Evolutionary conservation across 768 basidiomycete genomes (phyloP).

Genomic region (Lyophyllum decastes): DNA sequence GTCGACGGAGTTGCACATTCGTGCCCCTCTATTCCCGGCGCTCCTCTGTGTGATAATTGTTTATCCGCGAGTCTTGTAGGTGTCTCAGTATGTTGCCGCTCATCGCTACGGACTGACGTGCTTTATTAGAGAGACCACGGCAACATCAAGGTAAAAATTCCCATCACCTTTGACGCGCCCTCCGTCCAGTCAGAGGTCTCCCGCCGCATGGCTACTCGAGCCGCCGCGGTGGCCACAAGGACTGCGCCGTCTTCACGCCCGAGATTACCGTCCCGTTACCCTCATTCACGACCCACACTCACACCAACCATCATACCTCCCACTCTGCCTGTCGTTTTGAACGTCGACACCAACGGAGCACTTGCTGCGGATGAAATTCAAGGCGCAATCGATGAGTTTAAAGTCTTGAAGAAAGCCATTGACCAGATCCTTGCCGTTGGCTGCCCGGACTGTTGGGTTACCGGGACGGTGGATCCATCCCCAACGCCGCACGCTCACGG

Average conservation of each 20-base stretch:
- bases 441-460: not conserved
- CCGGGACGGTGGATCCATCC: too few relatives aligned
- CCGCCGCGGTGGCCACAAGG: too few relatives aligned
- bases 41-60: constrained; percentile 1
- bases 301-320: not conserved
- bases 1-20: not conserved
- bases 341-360: not conserved
- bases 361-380: not conserved
- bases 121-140: not conserved
- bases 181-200: not conserved
- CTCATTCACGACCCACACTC: too few relatives aligned
- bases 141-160: not conserved
- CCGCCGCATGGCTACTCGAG: too few relatives aligned
- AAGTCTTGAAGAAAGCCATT: not conserved
- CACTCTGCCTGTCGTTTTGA: not conserved
- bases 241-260: too few relatives aligned
- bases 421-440: not conserved
- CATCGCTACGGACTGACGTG: not conserved
- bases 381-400: not conserved
- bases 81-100: not conserved
- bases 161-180: not conserved
- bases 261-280: too few relatives aligned
- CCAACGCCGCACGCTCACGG: not conserved
- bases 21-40: not conserved
- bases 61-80: not conserved